Conservation (phyloP, 768 basidiomycete species). For the Leucocoprinus leucothites region DNA sequence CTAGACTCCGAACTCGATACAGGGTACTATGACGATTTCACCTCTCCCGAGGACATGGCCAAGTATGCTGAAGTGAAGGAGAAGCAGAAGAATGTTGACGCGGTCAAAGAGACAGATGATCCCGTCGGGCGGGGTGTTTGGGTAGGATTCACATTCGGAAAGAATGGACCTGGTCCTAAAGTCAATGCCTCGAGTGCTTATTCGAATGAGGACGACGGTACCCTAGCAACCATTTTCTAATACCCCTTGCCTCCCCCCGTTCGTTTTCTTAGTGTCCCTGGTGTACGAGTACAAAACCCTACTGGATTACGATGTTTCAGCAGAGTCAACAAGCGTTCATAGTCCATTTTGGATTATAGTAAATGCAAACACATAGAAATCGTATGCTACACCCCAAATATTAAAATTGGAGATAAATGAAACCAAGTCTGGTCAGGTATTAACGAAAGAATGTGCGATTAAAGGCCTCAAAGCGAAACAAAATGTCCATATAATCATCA, state of each 20-base stretch:
- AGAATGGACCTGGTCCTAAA: constrained; percentile 69
- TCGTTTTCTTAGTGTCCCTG: neutral
- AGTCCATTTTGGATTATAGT: neutral
- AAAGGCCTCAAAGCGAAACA: neutral
- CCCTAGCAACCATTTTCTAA: constrained; percentile 62
- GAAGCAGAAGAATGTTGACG: constrained; percentile 93
- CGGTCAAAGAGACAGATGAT: constrained; percentile 87
- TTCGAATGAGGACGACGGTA: constrained; percentile 43
- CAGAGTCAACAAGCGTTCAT: neutral
- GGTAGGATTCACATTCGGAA: constrained; percentile 92
- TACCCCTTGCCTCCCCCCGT: neutral
- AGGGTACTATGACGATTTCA: constrained; percentile 93
- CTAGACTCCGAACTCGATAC: constrained; percentile 94
- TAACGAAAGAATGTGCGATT: too few species aligned
- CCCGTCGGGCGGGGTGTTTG: constrained; percentile 70
- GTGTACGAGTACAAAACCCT: neutral
- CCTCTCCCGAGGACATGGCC: constrained; percentile 89
- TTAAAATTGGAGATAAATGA: neutral
- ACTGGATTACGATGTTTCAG: neutral
- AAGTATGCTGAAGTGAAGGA: constrained; percentile 98
- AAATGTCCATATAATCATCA: neutral
- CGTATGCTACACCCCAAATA: neutral
- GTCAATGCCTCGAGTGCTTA: constrained; percentile 27
- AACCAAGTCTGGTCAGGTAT: too few species aligned
- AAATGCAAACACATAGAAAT: neutral